phyloP scores from a whole-genome alignment of 495 filamentous ascomycete species.

The Penicillium canescens region DNA sequence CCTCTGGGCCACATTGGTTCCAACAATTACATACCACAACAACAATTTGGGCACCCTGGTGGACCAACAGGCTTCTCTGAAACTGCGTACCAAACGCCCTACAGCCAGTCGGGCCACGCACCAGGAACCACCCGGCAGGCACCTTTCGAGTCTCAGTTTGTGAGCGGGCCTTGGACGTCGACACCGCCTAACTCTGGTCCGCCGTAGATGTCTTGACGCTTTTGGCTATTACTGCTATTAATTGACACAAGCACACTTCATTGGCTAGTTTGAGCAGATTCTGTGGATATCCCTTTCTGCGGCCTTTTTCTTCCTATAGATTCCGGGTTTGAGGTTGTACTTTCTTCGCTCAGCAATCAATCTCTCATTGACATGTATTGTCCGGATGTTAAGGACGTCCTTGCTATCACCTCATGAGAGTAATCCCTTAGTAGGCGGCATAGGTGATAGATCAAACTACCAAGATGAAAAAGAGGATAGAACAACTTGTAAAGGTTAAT shows the following conservation, averaged over 20 bases:
- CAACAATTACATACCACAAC: slow-evolving; percentile 14
- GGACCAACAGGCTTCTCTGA: not conserved
- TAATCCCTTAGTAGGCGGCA: too few relatives aligned
- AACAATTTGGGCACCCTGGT: not conserved
- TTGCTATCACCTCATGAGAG: too few relatives aligned
- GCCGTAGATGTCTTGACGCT: not conserved
- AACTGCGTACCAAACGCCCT: not conserved
- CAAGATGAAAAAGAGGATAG: too few relatives aligned
- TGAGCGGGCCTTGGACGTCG: slow-evolving; percentile 27
- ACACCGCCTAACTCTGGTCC: slow-evolving; percentile 15
- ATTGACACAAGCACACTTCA: not conserved
- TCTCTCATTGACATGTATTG: too few relatives aligned
- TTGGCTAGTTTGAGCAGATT: not conserved
- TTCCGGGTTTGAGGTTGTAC: not conserved
- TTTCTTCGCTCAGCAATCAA: too few relatives aligned
- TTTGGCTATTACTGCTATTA: not conserved
- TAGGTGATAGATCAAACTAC: too few relatives aligned
- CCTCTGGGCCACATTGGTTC: slow-evolving; percentile 8
- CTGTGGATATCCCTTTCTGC: not conserved
- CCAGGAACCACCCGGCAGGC: slow-evolving; percentile 1
- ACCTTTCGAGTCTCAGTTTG: slow-evolving; percentile 19
- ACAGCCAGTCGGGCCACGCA: not conserved
- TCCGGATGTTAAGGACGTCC: too few relatives aligned
- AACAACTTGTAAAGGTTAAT: too few relatives aligned
- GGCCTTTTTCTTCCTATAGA: slow-evolving; percentile 1